Base-by-base conservation (phyloP, 306 rosid genomes). In the Myrica gale region DNA sequence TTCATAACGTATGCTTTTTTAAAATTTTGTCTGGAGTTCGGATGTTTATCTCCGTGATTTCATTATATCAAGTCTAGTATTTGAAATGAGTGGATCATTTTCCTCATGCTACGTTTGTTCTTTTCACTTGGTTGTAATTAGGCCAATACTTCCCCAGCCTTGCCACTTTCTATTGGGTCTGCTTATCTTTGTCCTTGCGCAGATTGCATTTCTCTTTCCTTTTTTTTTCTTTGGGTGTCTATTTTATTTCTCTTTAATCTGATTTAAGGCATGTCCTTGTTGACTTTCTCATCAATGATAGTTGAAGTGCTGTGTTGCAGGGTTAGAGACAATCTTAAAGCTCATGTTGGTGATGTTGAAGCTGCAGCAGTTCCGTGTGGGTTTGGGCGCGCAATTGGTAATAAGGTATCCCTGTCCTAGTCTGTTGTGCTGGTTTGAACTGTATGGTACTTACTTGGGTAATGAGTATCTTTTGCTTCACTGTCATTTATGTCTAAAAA, bases 321-420 rank as follows among this genome's bases (percentile, higher is more conserved):
- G 98, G 97, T 90, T 82, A 90, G 91, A 84, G 79, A 74, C 70
- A 74, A 74, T 80, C 77, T 95, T 47, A 85, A 83, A 73, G 83
- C 84, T 77, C 85, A 92, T 78, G 97, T 95, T 58, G 98, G 98
- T 68, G 98, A 95, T 84, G 90, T 95, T 68, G 98, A 95, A 32
- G 98, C 89, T 52, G 97, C 97, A 73, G 98, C 98, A 78, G 98
- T 95, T 88, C 97, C 98, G 5, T 95, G 98, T 83, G 98, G 98
- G 63, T 90, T 95, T 67, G 98, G 98, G 56, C 98, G 97, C 56
- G 93, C 98, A 80, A 92, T 95, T 83, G 98, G 98, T 79, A 95
- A 95, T 80, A 95, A 95, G 97, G 99, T 92, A 80, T 71, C 77
- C 61, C 67, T 55, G 67, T 13, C 69, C 55, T 44, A 39, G 26